phyloP scores from a whole-genome alignment of 2,329 filamentous ascomycete species.

The Alternaria brassicicola region DNA sequence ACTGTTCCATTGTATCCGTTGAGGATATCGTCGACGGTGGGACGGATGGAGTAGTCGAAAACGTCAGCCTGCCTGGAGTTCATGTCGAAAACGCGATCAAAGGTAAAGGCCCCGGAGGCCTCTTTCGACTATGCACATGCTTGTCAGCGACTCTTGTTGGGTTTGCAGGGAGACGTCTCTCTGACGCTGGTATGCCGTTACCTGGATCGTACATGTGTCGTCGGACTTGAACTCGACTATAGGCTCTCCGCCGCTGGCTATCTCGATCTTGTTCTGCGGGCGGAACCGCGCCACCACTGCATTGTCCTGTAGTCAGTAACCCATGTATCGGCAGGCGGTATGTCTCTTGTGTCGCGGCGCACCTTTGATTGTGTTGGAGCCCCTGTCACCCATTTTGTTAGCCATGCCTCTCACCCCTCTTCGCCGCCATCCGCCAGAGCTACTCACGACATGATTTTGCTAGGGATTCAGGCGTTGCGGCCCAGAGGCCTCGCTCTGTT shows the following conservation, averaged over 20 bases:
- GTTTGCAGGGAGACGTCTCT: neutral
- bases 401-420: conserved; percentile 41
- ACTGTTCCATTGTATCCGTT: conserved; percentile 99
- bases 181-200: conserved; percentile 56
- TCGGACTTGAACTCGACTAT: conserved; percentile 88
- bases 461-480: conserved; percentile 36
- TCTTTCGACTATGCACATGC: conserved; percentile 71
- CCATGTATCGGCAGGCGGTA: neutral
- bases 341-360: conserved; percentile 17
- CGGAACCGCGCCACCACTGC: conserved; percentile 95
- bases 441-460: conserved; percentile 51
- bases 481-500: conserved; percentile 44
- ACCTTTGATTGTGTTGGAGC: conserved; percentile 57
- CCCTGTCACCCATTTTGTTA: conserved; percentile 46
- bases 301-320: conserved; percentile 35
- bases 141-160: conserved; percentile 18
- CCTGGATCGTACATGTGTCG: conserved; percentile 85
- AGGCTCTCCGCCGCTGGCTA: conserved; percentile 86
- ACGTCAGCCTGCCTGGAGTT: conserved; percentile 87
- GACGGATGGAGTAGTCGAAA: conserved; percentile 96
- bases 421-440: conserved; percentile 1
- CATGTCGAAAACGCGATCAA: conserved; percentile 98
- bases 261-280: conserved; percentile 94
- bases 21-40: conserved; percentile 96
- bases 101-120: conserved; percentile 81